Evolutionary conservation across 1,284 basidiomycete genomes (phyloP).

Genomic region (Marasmius sp.): DNA sequence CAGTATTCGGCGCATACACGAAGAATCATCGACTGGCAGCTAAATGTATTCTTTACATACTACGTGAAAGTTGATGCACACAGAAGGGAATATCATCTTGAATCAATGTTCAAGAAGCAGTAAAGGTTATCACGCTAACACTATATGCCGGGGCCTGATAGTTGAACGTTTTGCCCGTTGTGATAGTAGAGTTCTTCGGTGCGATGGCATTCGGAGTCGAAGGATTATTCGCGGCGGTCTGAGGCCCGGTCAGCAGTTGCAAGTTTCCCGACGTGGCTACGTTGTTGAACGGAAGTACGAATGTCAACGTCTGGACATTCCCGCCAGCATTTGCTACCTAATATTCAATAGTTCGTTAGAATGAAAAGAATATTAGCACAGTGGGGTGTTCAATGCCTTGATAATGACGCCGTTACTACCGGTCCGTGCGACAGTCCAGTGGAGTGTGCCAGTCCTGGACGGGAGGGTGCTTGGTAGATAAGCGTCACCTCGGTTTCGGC

Average conservation of each 20-base stretch:
- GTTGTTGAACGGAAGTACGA: constrained; percentile 53
- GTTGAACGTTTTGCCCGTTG: constrained; percentile 48
- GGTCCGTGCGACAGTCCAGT: constrained; percentile 59
- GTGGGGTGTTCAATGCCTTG: constrained; percentile 40
- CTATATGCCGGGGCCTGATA: constrained; percentile 62
- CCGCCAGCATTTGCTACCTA: constrained; percentile 55
- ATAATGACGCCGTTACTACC: constrained; percentile 48
- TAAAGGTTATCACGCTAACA: constrained; percentile 51
- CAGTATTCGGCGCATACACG: too few species aligned
- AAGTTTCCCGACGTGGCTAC: constrained; percentile 43
- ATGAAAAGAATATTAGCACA: background rate
- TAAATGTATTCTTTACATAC: too few species aligned
- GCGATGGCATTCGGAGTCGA: constrained; percentile 43
- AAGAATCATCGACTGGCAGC: too few species aligned
- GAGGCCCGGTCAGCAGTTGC: constrained; percentile 47
- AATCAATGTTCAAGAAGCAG: background rate
- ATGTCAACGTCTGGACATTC: constrained; percentile 41
- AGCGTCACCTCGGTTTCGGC: constrained; percentile 58
- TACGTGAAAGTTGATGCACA: too few species aligned
- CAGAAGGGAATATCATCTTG: too few species aligned
- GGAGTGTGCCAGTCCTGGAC: constrained; percentile 40
- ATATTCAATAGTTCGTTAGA: background rate
- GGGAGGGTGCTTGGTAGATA: too few species aligned
- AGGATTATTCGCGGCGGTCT: constrained; percentile 56
- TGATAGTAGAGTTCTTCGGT: constrained; percentile 44